Conservation (phyloP, 2,329 filamentous ascomycete species). For the Fusarium bactridioides region DNA sequence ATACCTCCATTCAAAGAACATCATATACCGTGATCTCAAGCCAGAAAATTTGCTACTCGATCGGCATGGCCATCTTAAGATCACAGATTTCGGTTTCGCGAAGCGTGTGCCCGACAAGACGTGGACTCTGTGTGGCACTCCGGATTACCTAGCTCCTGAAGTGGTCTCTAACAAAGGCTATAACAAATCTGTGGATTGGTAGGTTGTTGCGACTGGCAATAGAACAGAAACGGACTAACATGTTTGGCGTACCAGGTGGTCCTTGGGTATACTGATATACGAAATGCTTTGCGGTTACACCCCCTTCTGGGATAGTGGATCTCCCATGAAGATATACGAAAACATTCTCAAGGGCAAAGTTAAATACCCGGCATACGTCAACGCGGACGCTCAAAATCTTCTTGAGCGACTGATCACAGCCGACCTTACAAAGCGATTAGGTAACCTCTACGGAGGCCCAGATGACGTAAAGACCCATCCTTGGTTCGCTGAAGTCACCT, state of each 20-base stretch:
- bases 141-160: constrained; percentile 96
- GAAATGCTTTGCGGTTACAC: constrained; percentile 99
- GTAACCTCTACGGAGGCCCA: constrained; percentile 90
- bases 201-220: constrained; percentile 49
- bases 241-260: constrained; percentile 77
- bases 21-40: constrained; percentile 98
- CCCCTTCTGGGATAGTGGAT: constrained; percentile 98
- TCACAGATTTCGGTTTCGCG: constrained; percentile 98
- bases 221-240: constrained; percentile 5
- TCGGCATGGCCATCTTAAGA: constrained; percentile 93
- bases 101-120: constrained; percentile 99
- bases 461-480: constrained; percentile 94
- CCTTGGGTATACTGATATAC: constrained; percentile 95
- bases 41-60: constrained; percentile 93
- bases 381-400: constrained; percentile 91
- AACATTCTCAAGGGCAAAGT: constrained; percentile 96
- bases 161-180: constrained; percentile 99
- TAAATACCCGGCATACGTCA: constrained; percentile 96
- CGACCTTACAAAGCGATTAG: constrained; percentile 92
- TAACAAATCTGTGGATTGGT: constrained; percentile 99
- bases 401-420: constrained; percentile 92
- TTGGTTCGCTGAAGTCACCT: constrained; percentile 98
- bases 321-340: constrained; percentile 99
- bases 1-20: constrained; percentile 92
- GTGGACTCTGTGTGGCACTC: constrained; percentile 97